Evolutionary conservation across 2,329 filamentous ascomycete species (phyloP), one percentile per base, ranked within the genome.

Genomic region (Aspergillus glaucus): DNA sequence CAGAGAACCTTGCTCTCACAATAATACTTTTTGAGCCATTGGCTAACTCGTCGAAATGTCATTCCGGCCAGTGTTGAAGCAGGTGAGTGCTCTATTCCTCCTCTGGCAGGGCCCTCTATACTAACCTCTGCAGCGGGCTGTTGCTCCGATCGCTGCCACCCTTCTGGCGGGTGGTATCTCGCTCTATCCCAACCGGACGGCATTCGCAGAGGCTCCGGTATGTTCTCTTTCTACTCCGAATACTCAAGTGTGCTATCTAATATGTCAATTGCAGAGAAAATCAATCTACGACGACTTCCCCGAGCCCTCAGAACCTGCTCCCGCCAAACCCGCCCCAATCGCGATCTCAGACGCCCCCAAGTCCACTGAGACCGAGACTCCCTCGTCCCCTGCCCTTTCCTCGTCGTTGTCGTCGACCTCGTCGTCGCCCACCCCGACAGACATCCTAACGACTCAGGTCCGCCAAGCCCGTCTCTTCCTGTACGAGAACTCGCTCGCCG

Each of bases 371-470:
- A n/a, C 34, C n/a, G 34, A 36, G 15, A 8, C 34, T 8, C 34
- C 34, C 34, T 36, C 34, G n/a, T 6, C 14, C n/a, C 3, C 34
- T 6, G 6, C 14, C 14, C 6, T 6, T 3, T 10, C 34, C n/a
- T 39, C 60, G 42, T 52, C 65, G 15, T 10, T n/a, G 5, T 39
- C 60, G 26, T 59, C 62, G 30, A 68, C 68, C 54, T 60, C 64
- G 34, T 60, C 64, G 34, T 68, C 68, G 54, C 88, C 88, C 12
- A 89, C 90, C 19, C 90, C 90, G 12, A 97, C 93, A 56, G 91
- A 95, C 71, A 86, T 90, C 44, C 81, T 98, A 34, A 89, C 93
- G 50, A 79, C 78, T 30, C 84, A 96, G 67, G 86, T 98, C 64
- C 84, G 88, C 62, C 80, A 79, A 59, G 87, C 80, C 51, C 89